Base-by-base conservation (phyloP, 805 yeast genomes). In the Spathaspora gorwiae region DNA sequence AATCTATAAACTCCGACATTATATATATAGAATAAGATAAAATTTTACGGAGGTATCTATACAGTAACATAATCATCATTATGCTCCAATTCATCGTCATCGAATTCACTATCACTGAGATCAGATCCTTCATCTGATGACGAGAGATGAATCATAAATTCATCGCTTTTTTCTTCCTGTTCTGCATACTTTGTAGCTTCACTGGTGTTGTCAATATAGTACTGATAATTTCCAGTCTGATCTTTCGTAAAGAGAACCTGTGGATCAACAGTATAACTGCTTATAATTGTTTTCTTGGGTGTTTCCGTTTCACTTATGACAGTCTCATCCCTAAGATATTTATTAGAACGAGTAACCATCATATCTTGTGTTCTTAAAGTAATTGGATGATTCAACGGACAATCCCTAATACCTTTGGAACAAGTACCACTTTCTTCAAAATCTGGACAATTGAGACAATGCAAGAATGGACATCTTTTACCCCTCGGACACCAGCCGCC, bases 401-500 rank as follows among this genome's bases (percentile, higher is more conserved):
- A 86, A 15, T 61, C 55, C 9, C 35, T 36, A 26, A 58, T 63
- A 1, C 78, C 79, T 43, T 79, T 62, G 1, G 79, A 70, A 59
- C 95, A 87, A 30, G 52, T 55, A 10, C 83, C 84, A n/a, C 68
- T 67, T 48, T 79, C 81, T 50, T 78, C 83, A 52, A 73, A 77
- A 55, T 86, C 92, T 0, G 95, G 92, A 62, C 95, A 87, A 47
- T 78, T 78, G 52, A 69, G 75, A 12, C 65, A 61, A 56, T 87
- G 95, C 32, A 74, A 61, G 39, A 76, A 73, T 6, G 75, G 70
- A 56, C 95, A 87, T 29, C 55, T 50, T 26, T 63, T 55, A 0
- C 94, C 95, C 24, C 77, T 60, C 29, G 68, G 75, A 61, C 95
- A 87, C 65, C 77, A 84, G 1, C 90, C 90, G 13, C 78, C 78